Base-by-base conservation (phyloP, 2,329 filamentous ascomycete genomes). In the Fusarium sp. region DNA sequence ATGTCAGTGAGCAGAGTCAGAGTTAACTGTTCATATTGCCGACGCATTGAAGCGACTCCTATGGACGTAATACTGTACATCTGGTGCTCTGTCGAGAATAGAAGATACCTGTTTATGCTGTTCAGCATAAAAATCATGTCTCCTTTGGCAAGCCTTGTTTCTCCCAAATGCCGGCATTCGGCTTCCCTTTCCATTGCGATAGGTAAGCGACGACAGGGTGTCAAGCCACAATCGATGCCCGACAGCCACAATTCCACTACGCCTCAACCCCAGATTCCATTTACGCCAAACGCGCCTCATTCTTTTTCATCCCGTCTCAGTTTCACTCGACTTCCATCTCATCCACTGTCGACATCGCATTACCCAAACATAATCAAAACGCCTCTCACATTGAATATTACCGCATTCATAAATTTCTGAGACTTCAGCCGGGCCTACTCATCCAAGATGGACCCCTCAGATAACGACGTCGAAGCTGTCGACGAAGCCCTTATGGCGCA, bases 401-500 rank as follows among this genome's bases (percentile, higher is more conserved):
- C 18, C 10, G n/a, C 25, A 34, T 13, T n/a, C 7, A 21, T 37
- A n/a, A 14, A 31, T 4, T 14, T 2, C 45, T 23, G n/a, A 21
- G 12, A 10, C 16, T 42, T 8, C 11, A 53, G 21, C 37, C 37
- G 42, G 26, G 30, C 21, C 30, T 53, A 49, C 39, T 9, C 26
- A 48, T 8, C 19, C 48, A 26, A 45, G 31, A 64, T 65, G 62
- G 55, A 60, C 13, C 49, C 51, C 23, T 44, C 43, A 34, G 63
- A 62, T 23, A 51, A 54, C 41, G 68, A 66, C 21, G 34, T 52
- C 18, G 65, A 69, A 49, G 52, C 43, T 18, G 42, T 53, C 50
- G 58, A 74, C 55, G 64, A 86, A 50, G 80, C 81, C 43, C 86
- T 86, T 54, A 89, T 93, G 77, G 89, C 89, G 23, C 86, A 87